These are phyloP conservation scores for Russula foetens DNA, from an alignment of 768 basidiomycete genomes.

Conservation along the genomic window DNA sequence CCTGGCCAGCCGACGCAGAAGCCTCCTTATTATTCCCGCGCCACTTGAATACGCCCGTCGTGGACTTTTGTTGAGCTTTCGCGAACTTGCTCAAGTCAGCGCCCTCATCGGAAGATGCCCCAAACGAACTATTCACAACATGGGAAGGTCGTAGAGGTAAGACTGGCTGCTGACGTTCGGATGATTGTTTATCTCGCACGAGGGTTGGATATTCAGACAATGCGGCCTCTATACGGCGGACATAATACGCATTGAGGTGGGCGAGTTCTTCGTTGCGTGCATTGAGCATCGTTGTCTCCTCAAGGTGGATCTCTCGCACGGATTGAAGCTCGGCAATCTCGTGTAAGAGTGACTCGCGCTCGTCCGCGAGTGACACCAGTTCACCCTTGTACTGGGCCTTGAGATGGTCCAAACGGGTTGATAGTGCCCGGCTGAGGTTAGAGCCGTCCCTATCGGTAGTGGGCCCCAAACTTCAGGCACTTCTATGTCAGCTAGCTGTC, in stretches of 20 bases:
- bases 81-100: conserved; percentile 34
- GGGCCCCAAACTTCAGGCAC: conserved; percentile 19
- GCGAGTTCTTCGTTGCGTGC: conserved; percentile 90
- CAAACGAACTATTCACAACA: conserved; percentile 13
- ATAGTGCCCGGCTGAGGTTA: conserved; percentile 55
- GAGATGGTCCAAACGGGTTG: conserved; percentile 77
- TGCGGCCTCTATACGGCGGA: conserved; percentile 59
- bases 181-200: conserved; percentile 1
- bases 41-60: conserved; percentile 42
- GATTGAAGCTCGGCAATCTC: conserved; percentile 86
- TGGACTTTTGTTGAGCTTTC: conserved; percentile 27
- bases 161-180: conserved; percentile 2
- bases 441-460: conserved; percentile 20
- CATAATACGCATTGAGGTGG: conserved; percentile 76
- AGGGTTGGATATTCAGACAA: neutral
- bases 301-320: conserved; percentile 77
- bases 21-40: conserved; percentile 64
- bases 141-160: neutral
- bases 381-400: conserved; percentile 85
- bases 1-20: conserved; percentile 23
- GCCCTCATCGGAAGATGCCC: conserved; percentile 37
- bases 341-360: conserved; percentile 68
- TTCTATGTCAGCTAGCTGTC: neutral
- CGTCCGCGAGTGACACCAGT: conserved; percentile 71
- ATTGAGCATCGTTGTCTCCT: conserved; percentile 87